A percentile compares a stretch with the other conserved stretches of the same genome.
phyloP scores from a whole-genome alignment of 176 grass and related monocot species.

The Raddia guianensis region DNA sequence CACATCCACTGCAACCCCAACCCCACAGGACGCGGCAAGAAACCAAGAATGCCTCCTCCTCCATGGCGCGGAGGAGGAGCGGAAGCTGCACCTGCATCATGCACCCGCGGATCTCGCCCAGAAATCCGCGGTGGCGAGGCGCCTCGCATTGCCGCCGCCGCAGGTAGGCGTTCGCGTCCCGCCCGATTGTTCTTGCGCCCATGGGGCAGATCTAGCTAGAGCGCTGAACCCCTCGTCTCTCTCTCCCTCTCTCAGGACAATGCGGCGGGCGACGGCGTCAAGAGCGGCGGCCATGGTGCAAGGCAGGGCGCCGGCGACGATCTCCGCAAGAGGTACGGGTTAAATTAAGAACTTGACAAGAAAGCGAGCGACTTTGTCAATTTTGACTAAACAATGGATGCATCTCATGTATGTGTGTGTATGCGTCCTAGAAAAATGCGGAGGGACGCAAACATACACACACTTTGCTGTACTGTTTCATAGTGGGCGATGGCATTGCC shows the following conservation, averaged over 20 bases:
- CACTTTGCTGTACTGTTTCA: constrained; percentile 33
- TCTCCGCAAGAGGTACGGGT: constrained; percentile 47
- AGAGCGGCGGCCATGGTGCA: constrained; percentile 3
- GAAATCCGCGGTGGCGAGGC: constrained; percentile 37
- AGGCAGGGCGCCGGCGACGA: constrained; percentile 16
- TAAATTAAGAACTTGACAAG: constrained; percentile 2
- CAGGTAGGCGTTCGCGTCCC: constrained; percentile 32
- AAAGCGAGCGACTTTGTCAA: background rate
- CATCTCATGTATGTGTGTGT: no score
- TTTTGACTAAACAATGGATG: constrained; percentile 4
- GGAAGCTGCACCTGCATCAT: constrained; percentile 58
- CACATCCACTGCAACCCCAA: constrained; percentile 40
- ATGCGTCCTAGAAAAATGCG: background rate
- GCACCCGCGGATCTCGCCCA: constrained; percentile 56
- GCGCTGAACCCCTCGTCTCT: background rate
- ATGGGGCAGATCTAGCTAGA: constrained; percentile 40
- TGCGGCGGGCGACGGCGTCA: constrained; percentile 27
- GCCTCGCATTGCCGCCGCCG: constrained; percentile 49
- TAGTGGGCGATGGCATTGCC: constrained; percentile 42
- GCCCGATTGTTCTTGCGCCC: constrained; percentile 31
- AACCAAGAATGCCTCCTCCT: constrained; percentile 8
- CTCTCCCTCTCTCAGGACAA: constrained; percentile 25
- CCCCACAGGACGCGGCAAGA: constrained; percentile 32
- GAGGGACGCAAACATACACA: background rate
- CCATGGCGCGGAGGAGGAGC: constrained; percentile 6